Evolutionary conservation across 1,284 basidiomycete species (phyloP), one percentile per base, ranked within the genome.

Genomic region (Chalciporus sp.): DNA sequence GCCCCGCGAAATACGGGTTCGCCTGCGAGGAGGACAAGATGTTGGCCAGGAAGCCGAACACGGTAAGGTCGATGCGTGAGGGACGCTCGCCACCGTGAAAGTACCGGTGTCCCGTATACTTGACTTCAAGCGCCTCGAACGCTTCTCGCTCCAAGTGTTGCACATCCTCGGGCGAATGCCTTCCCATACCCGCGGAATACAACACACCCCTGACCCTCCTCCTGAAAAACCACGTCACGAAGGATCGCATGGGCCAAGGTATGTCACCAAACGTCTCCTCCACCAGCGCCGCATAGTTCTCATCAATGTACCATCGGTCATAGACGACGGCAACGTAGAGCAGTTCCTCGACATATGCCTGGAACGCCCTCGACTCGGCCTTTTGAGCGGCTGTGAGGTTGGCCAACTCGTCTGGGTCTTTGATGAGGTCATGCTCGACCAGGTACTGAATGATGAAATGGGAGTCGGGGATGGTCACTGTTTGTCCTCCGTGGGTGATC

Each of bases 381-480:
- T 20, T 66, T 48, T 72, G 70, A 12, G 27, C 55, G 1, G 59
- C 20, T 3, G 72, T 68, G 57, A 71, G 42, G 9, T 52, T 58
- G 0, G 69, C 69, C 17, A 61, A 42, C 12, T 60, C 52, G 42
- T 73, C 67, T 3, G 68, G 68, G 47, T 73, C 70, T 17, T 57
- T 54, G 48, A 62, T 17, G 14, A 71, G 49, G 14, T 47, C 52
- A 1, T 59, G 58, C 14, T 68, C 60, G 12, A 72, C 59, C 20
- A 73, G 55, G 28, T 72, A 61, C 29, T 58, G 58, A 26, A 73
- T 62, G 50, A 73, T 72, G 58, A 73, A 71, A 43, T 71, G 69
- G 3, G 69, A 73, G 44, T 71, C 69, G 6, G 71, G 31, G 4
- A 73, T 8, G 2, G 51, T 59, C 42, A 58, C 50, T 0, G 59